Percentiles rank a stretch among this genome's conserved stretches.
phyloP scores from a whole-genome alignment of 2,329 filamentous ascomycete genomes.

The Nemania serpens region DNA sequence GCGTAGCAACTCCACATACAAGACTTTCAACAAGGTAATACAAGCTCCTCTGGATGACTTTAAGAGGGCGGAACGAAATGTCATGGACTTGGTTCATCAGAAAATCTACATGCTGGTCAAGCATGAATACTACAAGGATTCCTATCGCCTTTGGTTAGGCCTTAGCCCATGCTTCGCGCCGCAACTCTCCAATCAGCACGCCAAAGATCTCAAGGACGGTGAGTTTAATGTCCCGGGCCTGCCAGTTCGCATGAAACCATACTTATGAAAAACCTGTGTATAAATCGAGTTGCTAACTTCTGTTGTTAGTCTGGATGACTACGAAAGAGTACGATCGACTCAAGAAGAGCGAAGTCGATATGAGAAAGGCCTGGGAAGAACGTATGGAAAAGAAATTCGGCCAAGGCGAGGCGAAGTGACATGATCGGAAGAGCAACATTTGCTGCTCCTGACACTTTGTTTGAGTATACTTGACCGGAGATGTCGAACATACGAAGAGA shows the following conservation, averaged over 20 bases:
- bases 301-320: conserved; percentile 18
- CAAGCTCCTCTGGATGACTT: neutral
- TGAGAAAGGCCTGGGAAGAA: conserved; percentile 1
- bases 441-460: neutral
- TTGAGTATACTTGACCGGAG: neutral
- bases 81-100: neutral
- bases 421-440: too few species aligned
- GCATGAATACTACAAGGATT: neutral
- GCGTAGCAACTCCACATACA: neutral
- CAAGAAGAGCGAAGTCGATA: conserved; percentile 2
- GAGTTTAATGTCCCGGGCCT: neutral
- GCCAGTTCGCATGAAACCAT: neutral
- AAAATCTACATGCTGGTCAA: neutral
- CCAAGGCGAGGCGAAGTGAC: neutral
- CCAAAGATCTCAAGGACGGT: conserved; percentile 1
- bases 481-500: too few species aligned
- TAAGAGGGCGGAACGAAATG: neutral
- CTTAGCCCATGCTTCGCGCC: neutral
- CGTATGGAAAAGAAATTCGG: neutral
- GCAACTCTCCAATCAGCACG: neutral
- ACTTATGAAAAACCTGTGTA: neutral
- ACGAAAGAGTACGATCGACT: conserved; percentile 20
- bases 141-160: conserved; percentile 2
- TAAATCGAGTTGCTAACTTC: neutral
- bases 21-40: neutral